A percentile compares a stretch with the other conserved stretches of the same genome.
These are phyloP conservation scores for Sedum album DNA, from an alignment of 164 flowering plant genomes.

Conservation along the genomic window DNA sequence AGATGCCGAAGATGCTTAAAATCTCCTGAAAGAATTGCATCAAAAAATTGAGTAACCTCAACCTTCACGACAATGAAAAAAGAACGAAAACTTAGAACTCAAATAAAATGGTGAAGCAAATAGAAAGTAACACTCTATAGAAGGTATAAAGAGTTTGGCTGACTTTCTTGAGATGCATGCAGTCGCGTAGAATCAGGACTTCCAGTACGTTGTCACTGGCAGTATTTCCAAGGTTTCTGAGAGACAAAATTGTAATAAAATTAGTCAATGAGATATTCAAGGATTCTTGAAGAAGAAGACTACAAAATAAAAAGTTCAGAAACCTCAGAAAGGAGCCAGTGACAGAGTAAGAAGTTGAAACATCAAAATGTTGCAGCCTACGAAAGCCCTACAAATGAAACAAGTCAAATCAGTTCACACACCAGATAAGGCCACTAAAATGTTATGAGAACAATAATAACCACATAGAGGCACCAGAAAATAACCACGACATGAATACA, in stretches of 20 bases:
- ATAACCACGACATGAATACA: too few species aligned
- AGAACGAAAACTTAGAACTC: background rate
- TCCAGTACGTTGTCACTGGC: slow-evolving; percentile 47
- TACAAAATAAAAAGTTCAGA: background rate
- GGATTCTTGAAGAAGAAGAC: background rate
- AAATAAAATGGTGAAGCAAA: background rate
- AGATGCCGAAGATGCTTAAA: slow-evolving; percentile 58
- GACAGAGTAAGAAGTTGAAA: slow-evolving; percentile 75
- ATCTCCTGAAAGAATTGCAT: slow-evolving; percentile 58
- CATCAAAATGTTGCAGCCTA: slow-evolving; percentile 56
- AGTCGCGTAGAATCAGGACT: slow-evolving; percentile 71
- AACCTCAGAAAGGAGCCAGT: slow-evolving; percentile 80
- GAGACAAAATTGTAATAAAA: background rate
- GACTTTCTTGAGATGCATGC: slow-evolving; percentile 90
- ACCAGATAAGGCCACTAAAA: background rate
- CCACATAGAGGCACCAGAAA: background rate
- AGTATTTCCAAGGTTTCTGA: slow-evolving; percentile 57
- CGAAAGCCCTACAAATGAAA: slow-evolving; percentile 60
- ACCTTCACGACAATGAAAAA: slow-evolving; percentile 26
- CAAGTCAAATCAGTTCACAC: slow-evolving; percentile 4
- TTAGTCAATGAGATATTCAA: background rate
- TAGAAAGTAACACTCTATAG: background rate
- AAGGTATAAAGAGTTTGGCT: slow-evolving; percentile 6
- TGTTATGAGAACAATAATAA: background rate
- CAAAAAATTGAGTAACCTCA: slow-evolving; percentile 58